Conservation (phyloP, 768 basidiomycete genomes). For the Infundibulicybe gibba region DNA sequence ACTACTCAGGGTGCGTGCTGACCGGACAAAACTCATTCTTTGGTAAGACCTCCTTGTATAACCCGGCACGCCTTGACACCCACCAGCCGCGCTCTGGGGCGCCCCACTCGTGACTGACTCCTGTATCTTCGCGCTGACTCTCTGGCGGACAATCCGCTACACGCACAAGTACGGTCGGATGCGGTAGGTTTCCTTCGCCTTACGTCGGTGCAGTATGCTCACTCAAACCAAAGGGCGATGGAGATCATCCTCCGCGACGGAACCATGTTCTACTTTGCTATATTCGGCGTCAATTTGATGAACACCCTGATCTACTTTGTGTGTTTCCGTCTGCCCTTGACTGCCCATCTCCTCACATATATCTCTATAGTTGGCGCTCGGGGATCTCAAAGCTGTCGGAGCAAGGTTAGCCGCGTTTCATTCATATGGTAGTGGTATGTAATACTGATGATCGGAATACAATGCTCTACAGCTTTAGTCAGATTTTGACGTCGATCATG, state of each 20-base stretch:
- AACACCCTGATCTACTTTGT: conserved; percentile 20
- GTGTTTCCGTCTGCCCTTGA: neutral
- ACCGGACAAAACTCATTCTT: conserved; percentile 15
- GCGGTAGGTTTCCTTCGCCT: conserved; percentile 2
- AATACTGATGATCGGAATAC: no score
- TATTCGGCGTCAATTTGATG: conserved; percentile 18
- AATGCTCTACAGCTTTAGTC: conserved; percentile 12
- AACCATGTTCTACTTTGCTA: conserved; percentile 15
- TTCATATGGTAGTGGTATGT: no score
- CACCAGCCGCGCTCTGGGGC: conserved; percentile 16
- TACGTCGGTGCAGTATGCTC: neutral
- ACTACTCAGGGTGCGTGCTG: conserved; percentile 13
- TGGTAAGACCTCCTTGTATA: conserved; percentile 6
- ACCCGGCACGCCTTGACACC: neutral
- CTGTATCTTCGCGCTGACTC: conserved; percentile 15
- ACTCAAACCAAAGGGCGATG: neutral
- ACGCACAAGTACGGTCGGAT: conserved; percentile 13
- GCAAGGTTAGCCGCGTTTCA: conserved; percentile 11
- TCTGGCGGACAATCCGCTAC: conserved; percentile 12
- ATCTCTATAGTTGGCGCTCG: conserved; percentile 9
- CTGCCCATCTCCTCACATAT: no score
- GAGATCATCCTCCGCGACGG: conserved; percentile 18
- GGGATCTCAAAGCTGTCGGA: conserved; percentile 17
- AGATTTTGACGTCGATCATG: conserved; percentile 17
- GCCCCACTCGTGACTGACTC: conserved; percentile 17